These are phyloP conservation scores for Pseudocercospora musae DNA, from an alignment of 2,329 filamentous ascomycete genomes.

Conservation along the genomic window DNA sequence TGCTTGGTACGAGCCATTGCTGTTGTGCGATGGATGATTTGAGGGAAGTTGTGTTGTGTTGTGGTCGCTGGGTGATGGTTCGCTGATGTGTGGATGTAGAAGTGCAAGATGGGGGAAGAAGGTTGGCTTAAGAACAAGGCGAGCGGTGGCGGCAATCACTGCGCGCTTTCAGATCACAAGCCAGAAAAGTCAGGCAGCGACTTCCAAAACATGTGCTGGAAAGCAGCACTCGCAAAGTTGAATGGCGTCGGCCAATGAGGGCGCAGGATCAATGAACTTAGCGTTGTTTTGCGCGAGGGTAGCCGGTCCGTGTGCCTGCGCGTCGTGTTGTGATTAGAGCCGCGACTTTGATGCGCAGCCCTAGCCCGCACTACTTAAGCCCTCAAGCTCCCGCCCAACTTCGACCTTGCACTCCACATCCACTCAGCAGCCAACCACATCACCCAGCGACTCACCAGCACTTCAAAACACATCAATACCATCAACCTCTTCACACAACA, in stretches of 20 bases:
- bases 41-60: slow-evolving; percentile 18
- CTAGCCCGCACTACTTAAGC: slow-evolving; percentile 9
- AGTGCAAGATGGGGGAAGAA: slow-evolving; percentile 15
- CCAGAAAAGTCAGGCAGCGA: slow-evolving; percentile 6
- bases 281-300: neutral
- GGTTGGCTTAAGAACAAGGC: slow-evolving; percentile 11
- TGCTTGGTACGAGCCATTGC: slow-evolving; percentile 56
- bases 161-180: neutral
- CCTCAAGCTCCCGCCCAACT: neutral
- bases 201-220: slow-evolving; percentile 8
- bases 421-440: slow-evolving; percentile 24
- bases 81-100: slow-evolving; percentile 21
- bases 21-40: slow-evolving; percentile 31
- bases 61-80: slow-evolving; percentile 21
- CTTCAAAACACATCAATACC: slow-evolving; percentile 27
- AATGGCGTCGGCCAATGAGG: neutral
- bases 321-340: slow-evolving; percentile 14
- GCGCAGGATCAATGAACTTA: slow-evolving; percentile 2
- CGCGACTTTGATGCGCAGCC: slow-evolving; percentile 7
- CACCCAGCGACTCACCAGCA: slow-evolving; percentile 25
- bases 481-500: slow-evolving; percentile 19
- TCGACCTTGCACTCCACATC: slow-evolving; percentile 20
- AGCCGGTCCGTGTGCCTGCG: slow-evolving; percentile 2
- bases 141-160: neutral
- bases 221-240: slow-evolving; percentile 2